Evolutionary conservation across 2,329 filamentous ascomycete genomes (phyloP), one percentile per base, ranked within the genome.

Genomic region (Clonostachys sp.): DNA sequence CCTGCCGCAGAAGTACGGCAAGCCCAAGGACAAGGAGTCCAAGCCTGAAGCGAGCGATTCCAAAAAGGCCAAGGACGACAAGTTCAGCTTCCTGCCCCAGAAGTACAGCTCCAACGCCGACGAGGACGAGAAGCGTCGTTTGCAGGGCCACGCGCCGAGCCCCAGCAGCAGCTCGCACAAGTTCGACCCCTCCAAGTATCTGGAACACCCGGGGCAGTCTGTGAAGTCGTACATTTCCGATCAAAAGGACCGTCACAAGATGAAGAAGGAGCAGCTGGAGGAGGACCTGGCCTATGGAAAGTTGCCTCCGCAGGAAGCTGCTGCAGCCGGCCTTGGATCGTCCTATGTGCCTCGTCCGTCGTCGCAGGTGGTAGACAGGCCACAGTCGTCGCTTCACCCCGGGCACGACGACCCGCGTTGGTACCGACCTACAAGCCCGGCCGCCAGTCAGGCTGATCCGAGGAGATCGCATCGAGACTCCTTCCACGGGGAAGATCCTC

Each of bases 201-300:
- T 30, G 24, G 24, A 30, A 30, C 24, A 30, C 24, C 24, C 24
- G 24, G 24, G 24, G 24, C 24, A 30, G 24, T 30, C 24, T 10
- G 9, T 30, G 24, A 30, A 30, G 24, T 30, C 24, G 24, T 30
- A 30, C 24, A 30, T 30, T 30, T 30, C 24, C 24, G 47, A 51
- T 20, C 63, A 57, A 44, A 62, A 47, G 55, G 57, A 48, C 55
- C 59, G 51, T 10, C 50, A 51, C 8, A 14, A 51, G 12, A 33
- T 39, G 18, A 57, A 55, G 40, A 54, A 55, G 34, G 57, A 59
- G 18, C 53, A 53, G 5, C 58, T 60, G 49, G 71, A 75, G 33
- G 72, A 76, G 5, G 71, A 77, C 48, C 61, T 81, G 10, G 75
- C 75, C 5, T 81, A 81, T 51, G 78, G 78, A 33, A 30, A 30